Percentiles rank a stretch among this genome's conserved stretches.
Evolutionary conservation across 1,139 yeast genomes (phyloP).

Genomic region (Meyerozyma elateridarum): DNA sequence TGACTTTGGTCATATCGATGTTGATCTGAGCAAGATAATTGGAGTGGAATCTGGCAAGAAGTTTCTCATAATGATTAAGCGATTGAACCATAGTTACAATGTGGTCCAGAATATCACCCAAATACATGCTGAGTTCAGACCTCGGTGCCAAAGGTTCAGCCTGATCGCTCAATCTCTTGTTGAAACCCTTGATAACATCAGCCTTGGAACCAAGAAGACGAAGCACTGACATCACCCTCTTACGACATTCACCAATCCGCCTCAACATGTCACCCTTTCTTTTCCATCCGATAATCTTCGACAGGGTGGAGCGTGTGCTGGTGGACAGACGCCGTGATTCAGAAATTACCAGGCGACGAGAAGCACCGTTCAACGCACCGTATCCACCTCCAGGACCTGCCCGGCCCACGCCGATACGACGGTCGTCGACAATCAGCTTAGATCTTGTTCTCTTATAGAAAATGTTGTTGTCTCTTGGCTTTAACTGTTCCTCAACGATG

Average conservation of each 20-base stretch:
- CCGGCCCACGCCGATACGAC: slow-evolving; percentile 6
- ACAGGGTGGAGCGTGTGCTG: slow-evolving; percentile 34
- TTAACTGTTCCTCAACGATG: slow-evolving; percentile 17
- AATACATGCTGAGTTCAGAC: slow-evolving; percentile 69
- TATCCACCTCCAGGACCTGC: slow-evolving; percentile 1
- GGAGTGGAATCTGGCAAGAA: slow-evolving; percentile 88
- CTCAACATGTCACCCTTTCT: slow-evolving; percentile 92
- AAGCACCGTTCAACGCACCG: not conserved
- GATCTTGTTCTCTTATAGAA: slow-evolving; percentile 37
- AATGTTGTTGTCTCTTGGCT: slow-evolving; percentile 17
- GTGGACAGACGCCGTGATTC: slow-evolving; percentile 10
- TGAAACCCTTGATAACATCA: slow-evolving; percentile 91
- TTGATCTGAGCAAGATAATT: slow-evolving; percentile 94
- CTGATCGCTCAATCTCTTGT: slow-evolving; percentile 85
- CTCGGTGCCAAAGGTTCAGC: slow-evolving; percentile 28
- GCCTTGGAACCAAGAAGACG: slow-evolving; percentile 88
- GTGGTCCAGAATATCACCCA: slow-evolving; percentile 85
- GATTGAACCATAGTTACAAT: slow-evolving; percentile 95
- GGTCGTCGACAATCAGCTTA: slow-evolving; percentile 36
- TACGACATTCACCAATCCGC: slow-evolving; percentile 91
- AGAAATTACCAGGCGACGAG: too few species aligned
- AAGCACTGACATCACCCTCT: slow-evolving; percentile 85
- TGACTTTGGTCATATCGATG: slow-evolving; percentile 96
- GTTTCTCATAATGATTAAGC: slow-evolving; percentile 87
- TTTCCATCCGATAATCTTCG: slow-evolving; percentile 72